These are phyloP conservation scores for Ceratobasidium sp. DNA, from an alignment of 1,284 basidiomycete species.

Conservation along the genomic window DNA sequence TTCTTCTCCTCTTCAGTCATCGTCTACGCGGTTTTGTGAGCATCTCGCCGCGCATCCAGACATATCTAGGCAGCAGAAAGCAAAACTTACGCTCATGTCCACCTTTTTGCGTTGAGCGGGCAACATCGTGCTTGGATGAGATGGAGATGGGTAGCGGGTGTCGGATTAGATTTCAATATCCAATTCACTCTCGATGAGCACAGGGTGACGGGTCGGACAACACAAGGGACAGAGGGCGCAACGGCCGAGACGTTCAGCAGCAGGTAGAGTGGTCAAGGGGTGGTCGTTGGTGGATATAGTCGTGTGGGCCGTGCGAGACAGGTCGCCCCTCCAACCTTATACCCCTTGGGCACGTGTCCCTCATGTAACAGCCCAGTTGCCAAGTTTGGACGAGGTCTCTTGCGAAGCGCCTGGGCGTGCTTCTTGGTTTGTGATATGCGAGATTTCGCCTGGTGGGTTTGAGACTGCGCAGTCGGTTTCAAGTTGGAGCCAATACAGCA, in stretches of 20 bases:
- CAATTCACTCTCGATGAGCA: not conserved
- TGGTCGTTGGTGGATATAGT: conserved; percentile 21
- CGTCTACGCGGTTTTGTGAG: conserved; percentile 61
- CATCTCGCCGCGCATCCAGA: conserved; percentile 20
- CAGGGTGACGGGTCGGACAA: not conserved
- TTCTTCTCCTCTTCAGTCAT: conserved; percentile 92
- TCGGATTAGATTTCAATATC: conserved; percentile 5
- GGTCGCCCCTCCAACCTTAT: conserved; percentile 14
- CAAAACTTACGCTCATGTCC: conserved; percentile 80
- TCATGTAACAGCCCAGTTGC: conserved; percentile 35
- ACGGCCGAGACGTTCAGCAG: not conserved
- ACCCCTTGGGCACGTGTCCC: conserved; percentile 32
- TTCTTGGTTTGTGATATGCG: too few species aligned
- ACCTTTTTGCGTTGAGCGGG: conserved; percentile 89
- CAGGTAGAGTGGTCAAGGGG: not conserved
- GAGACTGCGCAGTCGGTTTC: not conserved
- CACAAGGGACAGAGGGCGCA: not conserved
- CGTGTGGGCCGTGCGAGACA: conserved; percentile 30
- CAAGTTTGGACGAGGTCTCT: conserved; percentile 16
- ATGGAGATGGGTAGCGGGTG: conserved; percentile 50
- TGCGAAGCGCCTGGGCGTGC: too few species aligned
- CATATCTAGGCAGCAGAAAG: not conserved
- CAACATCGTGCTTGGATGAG: conserved; percentile 65
- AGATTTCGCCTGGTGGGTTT: too few species aligned
- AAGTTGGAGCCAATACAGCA: not conserved